phyloP scores from a whole-genome alignment of 768 basidiomycete genomes.

The Boletus sp. region DNA sequence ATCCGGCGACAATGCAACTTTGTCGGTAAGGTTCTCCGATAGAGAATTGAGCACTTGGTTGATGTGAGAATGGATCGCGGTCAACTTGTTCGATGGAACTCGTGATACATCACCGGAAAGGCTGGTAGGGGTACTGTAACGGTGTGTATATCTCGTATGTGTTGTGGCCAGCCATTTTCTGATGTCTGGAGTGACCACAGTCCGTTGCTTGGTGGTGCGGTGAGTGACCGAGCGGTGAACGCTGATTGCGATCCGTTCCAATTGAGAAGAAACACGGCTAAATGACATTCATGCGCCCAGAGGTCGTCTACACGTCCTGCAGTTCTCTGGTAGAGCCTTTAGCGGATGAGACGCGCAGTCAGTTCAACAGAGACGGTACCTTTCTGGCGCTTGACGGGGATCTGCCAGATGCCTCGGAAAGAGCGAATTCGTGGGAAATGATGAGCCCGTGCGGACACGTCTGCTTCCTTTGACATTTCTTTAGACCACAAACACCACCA shows the following conservation, averaged over 20 bases:
- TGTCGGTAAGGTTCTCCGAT: slow-evolving; percentile 5
- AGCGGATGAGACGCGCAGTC: neutral
- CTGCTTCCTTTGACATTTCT: slow-evolving; percentile 14
- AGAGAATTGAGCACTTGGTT: slow-evolving; percentile 23
- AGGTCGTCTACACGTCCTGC: slow-evolving; percentile 14
- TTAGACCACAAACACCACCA: slow-evolving; percentile 36
- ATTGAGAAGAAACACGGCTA: slow-evolving; percentile 33
- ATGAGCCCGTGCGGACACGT: slow-evolving; percentile 26
- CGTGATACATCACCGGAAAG: slow-evolving; percentile 11
- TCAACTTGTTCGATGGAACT: slow-evolving; percentile 16
- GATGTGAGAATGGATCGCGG: slow-evolving; percentile 22
- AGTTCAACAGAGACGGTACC: slow-evolving; percentile 13
- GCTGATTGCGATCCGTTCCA: slow-evolving; percentile 27
- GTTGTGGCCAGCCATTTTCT: slow-evolving; percentile 20
- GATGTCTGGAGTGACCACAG: slow-evolving; percentile 11
- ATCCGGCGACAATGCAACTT: slow-evolving; percentile 10
- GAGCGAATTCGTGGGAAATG: slow-evolving; percentile 26
- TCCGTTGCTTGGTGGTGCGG: slow-evolving; percentile 9
- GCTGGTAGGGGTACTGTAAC: neutral
- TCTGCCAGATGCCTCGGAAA: neutral
- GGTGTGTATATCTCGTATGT: slow-evolving; percentile 7
- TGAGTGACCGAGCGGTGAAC: slow-evolving; percentile 22
- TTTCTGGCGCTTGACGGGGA: slow-evolving; percentile 2
- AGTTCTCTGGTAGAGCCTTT: slow-evolving; percentile 6
- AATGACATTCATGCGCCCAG: slow-evolving; percentile 61